Base-by-base conservation (phyloP, 768 basidiomycete species). In the Trametes gibbosa region DNA sequence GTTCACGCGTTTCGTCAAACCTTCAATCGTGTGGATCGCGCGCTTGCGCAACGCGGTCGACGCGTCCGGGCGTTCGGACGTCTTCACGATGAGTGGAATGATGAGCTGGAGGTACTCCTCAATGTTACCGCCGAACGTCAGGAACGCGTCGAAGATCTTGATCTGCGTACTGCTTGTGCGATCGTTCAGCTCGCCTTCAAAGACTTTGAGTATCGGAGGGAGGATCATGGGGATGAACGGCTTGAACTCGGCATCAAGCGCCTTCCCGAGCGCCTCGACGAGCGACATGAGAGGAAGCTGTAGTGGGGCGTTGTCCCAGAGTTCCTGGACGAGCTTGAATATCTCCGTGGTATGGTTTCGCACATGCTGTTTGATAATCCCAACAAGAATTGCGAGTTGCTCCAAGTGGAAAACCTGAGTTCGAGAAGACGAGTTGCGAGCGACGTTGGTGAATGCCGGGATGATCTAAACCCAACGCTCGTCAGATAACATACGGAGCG, bases 41-140 rank as follows among this genome's bases (percentile, higher is more conserved):
- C 87, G 84, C 73, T 92, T 93, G 43, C 95, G 86, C 49, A 99
- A 76, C 12, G 83, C 74, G 2, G 83, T 82, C 2, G 86, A 83
- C 6, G 84, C 86, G 59, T 94, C 92, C 1, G 83, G 72, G 35
- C 90, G 82, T 69, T 98, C 97, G 63, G 94, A 95, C 5, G 92
- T 86, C 70, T 85, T 88, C 56, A 98, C 89, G 60, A 98, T 92
- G 64, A 95, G 87, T 0, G 97, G 97, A 50, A 99, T 90, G 62
- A 98, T 89, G 39, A 99, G 86, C 73, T 98, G 96, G 16, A 98
- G 80, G 72, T 98, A 98, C 70, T 99, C 97, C 71, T 99, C 97
- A 59, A 98, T 90, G 71, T 95, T 98, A 2, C 91, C 81, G 5
- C 97, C 97, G 68, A 99, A 98, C 0, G 95, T 93, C 65, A 92